Conservation (phyloP, 2,329 filamentous ascomycete genomes). For the Chaetomium globosum region DNA sequence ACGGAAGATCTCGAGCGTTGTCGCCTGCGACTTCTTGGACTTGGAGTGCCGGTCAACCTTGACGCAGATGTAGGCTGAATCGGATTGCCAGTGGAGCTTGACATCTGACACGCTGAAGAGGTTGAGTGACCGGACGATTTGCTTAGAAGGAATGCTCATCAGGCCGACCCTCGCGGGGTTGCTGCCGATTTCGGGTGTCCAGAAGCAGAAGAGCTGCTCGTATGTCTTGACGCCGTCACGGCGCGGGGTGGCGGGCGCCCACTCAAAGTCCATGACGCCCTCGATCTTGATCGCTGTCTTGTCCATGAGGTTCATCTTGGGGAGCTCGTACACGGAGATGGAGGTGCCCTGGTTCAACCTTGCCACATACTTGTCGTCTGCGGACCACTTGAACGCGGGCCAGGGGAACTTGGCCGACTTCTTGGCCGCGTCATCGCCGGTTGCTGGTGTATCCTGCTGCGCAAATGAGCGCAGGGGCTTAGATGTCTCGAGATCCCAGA, state of each 20-base stretch:
- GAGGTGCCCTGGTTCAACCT: slow-evolving; percentile 84
- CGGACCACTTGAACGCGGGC: slow-evolving; percentile 99
- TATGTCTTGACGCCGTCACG: slow-evolving; percentile 87
- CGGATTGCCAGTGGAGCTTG: slow-evolving; percentile 98
- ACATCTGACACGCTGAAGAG: slow-evolving; percentile 97
- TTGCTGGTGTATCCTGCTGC: slow-evolving; percentile 70
- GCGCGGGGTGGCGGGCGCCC: slow-evolving; percentile 81
- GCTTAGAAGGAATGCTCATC: slow-evolving; percentile 94
- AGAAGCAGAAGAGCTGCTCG: slow-evolving; percentile 97
- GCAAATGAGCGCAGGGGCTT: slow-evolving; percentile 92
- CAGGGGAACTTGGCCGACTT: slow-evolving; percentile 83
- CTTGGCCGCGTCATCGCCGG: slow-evolving; percentile 69
- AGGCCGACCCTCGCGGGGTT: slow-evolving; percentile 96
- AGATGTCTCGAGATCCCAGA: slow-evolving; percentile 92
- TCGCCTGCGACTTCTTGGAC: slow-evolving; percentile 96
- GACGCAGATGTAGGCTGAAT: slow-evolving; percentile 90
- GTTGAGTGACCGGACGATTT: slow-evolving; percentile 91
- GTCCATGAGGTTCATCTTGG: slow-evolving; percentile 83
- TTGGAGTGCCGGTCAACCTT: slow-evolving; percentile 99
- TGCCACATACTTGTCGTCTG: slow-evolving; percentile 96
- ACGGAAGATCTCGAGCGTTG: slow-evolving; percentile 97
- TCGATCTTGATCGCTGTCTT: slow-evolving; percentile 96
- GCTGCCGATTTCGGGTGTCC: slow-evolving; percentile 97
- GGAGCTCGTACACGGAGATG: slow-evolving; percentile 94
- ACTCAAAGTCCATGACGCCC: slow-evolving; percentile 96